Evolutionary conservation across 148 eudicot species (phyloP), one percentile per base, ranked within the genome.

Genomic region (Vaccinium corymbosum): DNA sequence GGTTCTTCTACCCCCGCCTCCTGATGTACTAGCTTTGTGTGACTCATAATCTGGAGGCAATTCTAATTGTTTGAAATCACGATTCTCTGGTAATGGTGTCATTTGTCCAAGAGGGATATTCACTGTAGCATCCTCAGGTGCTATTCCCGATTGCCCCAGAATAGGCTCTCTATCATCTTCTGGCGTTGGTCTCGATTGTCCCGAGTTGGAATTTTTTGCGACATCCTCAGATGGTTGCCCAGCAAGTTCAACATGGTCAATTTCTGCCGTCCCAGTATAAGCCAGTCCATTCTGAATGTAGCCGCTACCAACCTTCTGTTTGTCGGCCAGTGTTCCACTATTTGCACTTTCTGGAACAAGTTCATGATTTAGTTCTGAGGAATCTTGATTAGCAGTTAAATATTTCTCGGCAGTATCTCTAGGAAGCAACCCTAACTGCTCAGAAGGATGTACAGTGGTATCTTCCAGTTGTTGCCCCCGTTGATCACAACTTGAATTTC

Each of bases 61-160:
- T 80, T 64, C 87, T 80, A 85, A 73, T 85, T 82, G 35, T 78
- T 76, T 83, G 84, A 8, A 71, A 86, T 83, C 85, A 75, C 84
- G 62, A 80, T 72, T 82, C 46, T 83, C 15, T 76, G 79, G 79
- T 49, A 76, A 49, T 76, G 79, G 25, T n/a, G 52, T 76, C 79
- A 76, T 8, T 61, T 81, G 82, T 56, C 83, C 87, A 61, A 80
- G 76, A 50, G 2, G 0, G 56, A n/a, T 14, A 32, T 53, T 53
- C 51, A 38, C 29, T 49, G 61, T 64, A 14, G 14, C 71, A 56
- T 56, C 71, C 22, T 61, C 64, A 27, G 80, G 64, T 62, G 86
- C 75, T 50, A 29, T 16, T 8, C 64, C 68, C 59, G 61, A 25
- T 82, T 78, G 66, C 56, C 29, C 85, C 46, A 48, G 27, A 85